phyloP scores from a whole-genome alignment of 2,329 filamentous ascomycete species.

The Colletotrichum sp. region DNA sequence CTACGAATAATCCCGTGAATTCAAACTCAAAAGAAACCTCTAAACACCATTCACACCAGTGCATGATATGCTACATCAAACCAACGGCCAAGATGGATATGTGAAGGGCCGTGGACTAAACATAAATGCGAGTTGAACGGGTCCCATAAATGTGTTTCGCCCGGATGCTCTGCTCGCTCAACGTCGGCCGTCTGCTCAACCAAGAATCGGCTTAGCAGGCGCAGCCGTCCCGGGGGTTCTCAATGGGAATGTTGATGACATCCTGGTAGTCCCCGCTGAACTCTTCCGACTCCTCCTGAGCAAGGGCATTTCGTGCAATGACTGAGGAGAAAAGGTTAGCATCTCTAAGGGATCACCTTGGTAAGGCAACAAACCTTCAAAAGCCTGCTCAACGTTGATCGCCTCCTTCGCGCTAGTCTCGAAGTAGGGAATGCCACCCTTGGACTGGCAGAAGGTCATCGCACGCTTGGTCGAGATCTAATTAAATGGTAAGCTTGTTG shows the following conservation, averaged over 20 bases:
- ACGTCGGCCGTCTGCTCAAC: conserved; percentile 3
- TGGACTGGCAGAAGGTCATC: conserved; percentile 96
- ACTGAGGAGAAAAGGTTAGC: conserved; percentile 55
- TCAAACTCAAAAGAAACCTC: conserved; percentile 19
- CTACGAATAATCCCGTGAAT: conserved; percentile 3
- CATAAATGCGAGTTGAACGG: conserved; percentile 8
- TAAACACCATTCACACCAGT: conserved; percentile 21
- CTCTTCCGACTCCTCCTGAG: conserved; percentile 97
- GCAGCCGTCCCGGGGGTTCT: conserved; percentile 91
- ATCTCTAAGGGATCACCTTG: not conserved
- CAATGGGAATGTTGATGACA: conserved; percentile 97
- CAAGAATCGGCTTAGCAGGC: conserved; percentile 68
- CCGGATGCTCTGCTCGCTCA: not conserved
- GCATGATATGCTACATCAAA: conserved; percentile 24
- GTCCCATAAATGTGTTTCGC: conserved; percentile 2
- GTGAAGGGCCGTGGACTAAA: conserved; percentile 16
- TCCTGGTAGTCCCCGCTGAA: conserved; percentile 98
- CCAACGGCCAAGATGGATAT: conserved; percentile 18
- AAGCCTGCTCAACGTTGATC: conserved; percentile 89
- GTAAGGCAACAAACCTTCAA: conserved; percentile 58
- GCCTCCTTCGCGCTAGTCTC: conserved; percentile 99
- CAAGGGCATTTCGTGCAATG: conserved; percentile 92
- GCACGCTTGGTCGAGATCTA: conserved; percentile 94
- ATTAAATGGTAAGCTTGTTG: not conserved
- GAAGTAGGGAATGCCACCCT: conserved; percentile 97